A percentile compares a stretch with the other conserved stretches of the same genome.
These are phyloP conservation scores for Cyclotella atomus DNA, from an alignment of 108 stramenopile genomes.

Conservation along the genomic window DNA sequence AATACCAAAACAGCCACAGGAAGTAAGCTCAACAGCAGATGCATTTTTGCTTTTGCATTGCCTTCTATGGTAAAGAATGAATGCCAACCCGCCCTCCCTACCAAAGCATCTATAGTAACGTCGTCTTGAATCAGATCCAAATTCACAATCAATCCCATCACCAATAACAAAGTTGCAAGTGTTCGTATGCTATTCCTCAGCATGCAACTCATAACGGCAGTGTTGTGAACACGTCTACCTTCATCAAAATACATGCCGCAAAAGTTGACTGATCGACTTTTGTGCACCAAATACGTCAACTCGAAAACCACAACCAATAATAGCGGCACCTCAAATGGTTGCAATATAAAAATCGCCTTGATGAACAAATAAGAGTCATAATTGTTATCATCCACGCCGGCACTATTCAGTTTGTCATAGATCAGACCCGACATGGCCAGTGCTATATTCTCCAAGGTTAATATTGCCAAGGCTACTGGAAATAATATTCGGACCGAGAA, in stretches of 20 bases:
- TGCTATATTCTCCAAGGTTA: slow-evolving; percentile 38
- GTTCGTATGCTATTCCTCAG: slow-evolving; percentile 55
- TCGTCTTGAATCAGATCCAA: slow-evolving; percentile 39
- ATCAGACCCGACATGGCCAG: slow-evolving; percentile 27
- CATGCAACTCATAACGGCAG: slow-evolving; percentile 44
- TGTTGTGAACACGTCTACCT: slow-evolving; percentile 45
- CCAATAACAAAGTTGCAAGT: slow-evolving; percentile 32
- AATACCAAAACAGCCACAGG: slow-evolving; percentile 47
- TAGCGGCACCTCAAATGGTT: slow-evolving; percentile 41
- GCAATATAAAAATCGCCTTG: slow-evolving; percentile 37
- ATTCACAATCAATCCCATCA: slow-evolving; percentile 48
- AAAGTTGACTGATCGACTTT: slow-evolving; percentile 54
- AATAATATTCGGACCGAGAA: slow-evolving; percentile 47
- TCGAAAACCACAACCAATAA: slow-evolving; percentile 50
- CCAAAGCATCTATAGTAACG: slow-evolving; percentile 19
- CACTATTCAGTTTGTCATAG: slow-evolving; percentile 9
- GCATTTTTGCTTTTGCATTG: slow-evolving; percentile 16
- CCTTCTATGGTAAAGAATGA: slow-evolving; percentile 17
- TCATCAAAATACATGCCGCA: slow-evolving; percentile 66
- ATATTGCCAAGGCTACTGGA: slow-evolving; percentile 33
- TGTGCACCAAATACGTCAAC: slow-evolving; percentile 57
- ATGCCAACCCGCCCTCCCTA: slow-evolving; percentile 49
- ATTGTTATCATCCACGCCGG: slow-evolving; percentile 1
- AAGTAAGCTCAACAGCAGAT: slow-evolving; percentile 49
- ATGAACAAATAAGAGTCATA: slow-evolving; percentile 22